A percentile compares a stretch with the other conserved stretches of the same genome.
Evolutionary conservation across 768 basidiomycete genomes (phyloP).

Genomic region (Pleurotus salmoneostramineus): DNA sequence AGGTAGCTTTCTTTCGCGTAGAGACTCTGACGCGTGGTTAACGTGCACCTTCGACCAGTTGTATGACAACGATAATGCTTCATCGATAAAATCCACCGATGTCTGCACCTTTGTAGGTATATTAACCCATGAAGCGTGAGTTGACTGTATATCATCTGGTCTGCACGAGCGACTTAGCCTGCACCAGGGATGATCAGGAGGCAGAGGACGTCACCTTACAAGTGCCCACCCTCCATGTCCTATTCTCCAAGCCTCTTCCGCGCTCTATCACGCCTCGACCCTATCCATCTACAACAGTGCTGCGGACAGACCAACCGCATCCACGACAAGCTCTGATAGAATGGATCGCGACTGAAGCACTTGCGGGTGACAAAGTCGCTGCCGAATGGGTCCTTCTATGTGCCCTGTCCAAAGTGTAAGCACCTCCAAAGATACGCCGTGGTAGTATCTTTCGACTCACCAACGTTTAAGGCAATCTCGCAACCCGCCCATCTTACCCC

Average conservation of each 20-base stretch:
- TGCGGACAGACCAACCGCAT: constrained; percentile 11
- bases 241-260: constrained; percentile 45
- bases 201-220: constrained; percentile 19
- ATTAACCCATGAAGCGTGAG: constrained; percentile 61
- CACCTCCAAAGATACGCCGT: constrained; percentile 8
- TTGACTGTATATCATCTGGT: background rate
- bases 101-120: constrained; percentile 71
- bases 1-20: constrained; percentile 36
- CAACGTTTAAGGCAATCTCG: constrained; percentile 54
- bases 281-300: constrained; percentile 24
- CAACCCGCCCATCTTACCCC: constrained; percentile 61
- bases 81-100: constrained; percentile 56
- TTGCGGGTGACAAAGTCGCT: constrained; percentile 63
- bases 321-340: constrained; percentile 53
- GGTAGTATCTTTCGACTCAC: constrained; percentile 6
- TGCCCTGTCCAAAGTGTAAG: constrained; percentile 61
- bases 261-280: constrained; percentile 32
- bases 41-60: constrained; percentile 34
- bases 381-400: constrained; percentile 75
- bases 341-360: constrained; percentile 71
- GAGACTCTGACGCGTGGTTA: background rate
- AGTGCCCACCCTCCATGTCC: constrained; percentile 68
- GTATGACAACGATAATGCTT: constrained; percentile 44
- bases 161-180: constrained; percentile 22
- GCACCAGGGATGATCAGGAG: constrained; percentile 34